A percentile compares a stretch with the other conserved stretches of the same genome.
These are phyloP conservation scores for Pythium sp. DNA, from an alignment of 352 stramenopile species.

Conservation along the genomic window DNA sequence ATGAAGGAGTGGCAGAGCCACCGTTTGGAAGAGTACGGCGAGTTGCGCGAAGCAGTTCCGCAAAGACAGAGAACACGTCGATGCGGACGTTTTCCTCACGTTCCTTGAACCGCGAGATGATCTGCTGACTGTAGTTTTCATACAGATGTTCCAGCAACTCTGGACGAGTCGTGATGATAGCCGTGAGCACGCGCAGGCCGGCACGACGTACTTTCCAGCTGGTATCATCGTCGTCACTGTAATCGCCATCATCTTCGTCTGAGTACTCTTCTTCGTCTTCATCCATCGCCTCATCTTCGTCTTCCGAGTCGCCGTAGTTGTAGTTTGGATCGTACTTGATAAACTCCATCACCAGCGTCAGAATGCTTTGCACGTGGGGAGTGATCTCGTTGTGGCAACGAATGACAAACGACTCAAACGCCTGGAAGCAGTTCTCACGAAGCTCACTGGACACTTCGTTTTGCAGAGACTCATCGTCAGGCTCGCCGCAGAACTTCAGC, in stretches of 20 bases:
- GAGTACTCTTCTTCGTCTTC: constrained; percentile 84
- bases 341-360: constrained; percentile 89
- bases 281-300: constrained; percentile 86
- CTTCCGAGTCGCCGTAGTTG: constrained; percentile 94
- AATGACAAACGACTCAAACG: constrained; percentile 96
- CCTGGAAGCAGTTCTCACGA: constrained; percentile 97
- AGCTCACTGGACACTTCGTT: constrained; percentile 95
- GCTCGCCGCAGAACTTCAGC: constrained; percentile 91
- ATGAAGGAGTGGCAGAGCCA: constrained; percentile 21
- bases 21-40: constrained; percentile 43
- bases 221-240: constrained; percentile 93
- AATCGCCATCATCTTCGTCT: constrained; percentile 83
- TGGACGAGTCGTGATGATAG: constrained; percentile 87
- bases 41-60: constrained; percentile 86
- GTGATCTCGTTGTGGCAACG: constrained; percentile 96
- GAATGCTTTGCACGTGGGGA: constrained; percentile 91
- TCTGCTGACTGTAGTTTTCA: constrained; percentile 69
- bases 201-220: constrained; percentile 97
- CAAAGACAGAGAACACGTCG: constrained; percentile 95
- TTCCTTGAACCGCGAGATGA: constrained; percentile 94
- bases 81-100: constrained; percentile 98
- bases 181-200: constrained; percentile 90
- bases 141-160: constrained; percentile 87
- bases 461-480: constrained; percentile 91
- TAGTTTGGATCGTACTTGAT: constrained; percentile 99